phyloP scores from a whole-genome alignment of 2,329 filamentous ascomycete genomes.

The Sarocladium oryzae region DNA sequence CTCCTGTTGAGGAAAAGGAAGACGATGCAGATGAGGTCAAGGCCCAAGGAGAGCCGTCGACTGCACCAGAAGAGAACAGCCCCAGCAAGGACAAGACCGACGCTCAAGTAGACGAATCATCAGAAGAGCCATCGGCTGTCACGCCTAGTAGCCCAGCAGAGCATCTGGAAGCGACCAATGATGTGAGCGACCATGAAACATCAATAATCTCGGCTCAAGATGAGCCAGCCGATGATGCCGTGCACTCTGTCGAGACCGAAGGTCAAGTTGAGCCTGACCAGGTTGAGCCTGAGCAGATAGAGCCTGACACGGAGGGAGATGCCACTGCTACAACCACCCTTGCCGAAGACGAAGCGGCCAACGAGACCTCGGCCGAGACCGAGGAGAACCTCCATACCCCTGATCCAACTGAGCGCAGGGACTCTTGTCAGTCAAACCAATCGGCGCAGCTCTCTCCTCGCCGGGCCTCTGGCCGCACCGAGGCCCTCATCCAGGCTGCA shows the following conservation, averaged over 20 bases:
- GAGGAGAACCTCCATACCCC: conserved; percentile 4
- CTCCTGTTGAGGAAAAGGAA: background rate
- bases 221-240: background rate
- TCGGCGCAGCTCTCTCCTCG: conserved; percentile 20
- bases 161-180: background rate
- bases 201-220: background rate
- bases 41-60: background rate
- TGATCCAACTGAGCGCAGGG: conserved; percentile 8
- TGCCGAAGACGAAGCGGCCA: too few relatives aligned
- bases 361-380: background rate
- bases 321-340: background rate
- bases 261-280: background rate
- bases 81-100: background rate
- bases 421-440: conserved; percentile 17
- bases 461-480: conserved; percentile 37
- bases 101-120: background rate
- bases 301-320: background rate
- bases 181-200: background rate
- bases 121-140: too few relatives aligned
- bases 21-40: background rate
- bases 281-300: background rate
- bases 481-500: conserved; percentile 47
- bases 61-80: conserved; percentile 3
- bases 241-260: conserved; percentile 1
- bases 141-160: too few relatives aligned